Evolutionary conservation across 805 yeast genomes (phyloP), one percentile per base, ranked within the genome.

Genomic region (Dipodascus albidus): DNA sequence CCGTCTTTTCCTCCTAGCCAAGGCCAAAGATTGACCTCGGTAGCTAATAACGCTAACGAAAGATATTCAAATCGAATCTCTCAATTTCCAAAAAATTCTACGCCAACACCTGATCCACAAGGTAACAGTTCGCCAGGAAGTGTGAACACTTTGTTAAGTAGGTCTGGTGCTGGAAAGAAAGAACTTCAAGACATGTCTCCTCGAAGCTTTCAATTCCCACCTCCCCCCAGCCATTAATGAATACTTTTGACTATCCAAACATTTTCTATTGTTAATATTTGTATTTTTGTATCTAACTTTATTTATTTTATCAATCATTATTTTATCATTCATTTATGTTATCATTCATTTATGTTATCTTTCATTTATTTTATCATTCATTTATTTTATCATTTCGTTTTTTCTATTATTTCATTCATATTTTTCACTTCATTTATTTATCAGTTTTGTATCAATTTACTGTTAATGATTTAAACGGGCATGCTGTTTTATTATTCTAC

Each of bases 161-260:
- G 44, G n/a, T n/a, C 17, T 17, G n/a, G 44, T 38, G 44, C 20
- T 38, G 44, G 44, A 14, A 38, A 17, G 44, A 38, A 38, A 17
- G 44, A 38, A 14, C 44, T 11, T 17, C 20, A 14, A n/a, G 44
- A 38, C 17, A 38, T 38, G 44, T 38, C 44, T 17, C 44, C 44
- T 38, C 44, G 44, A 38, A 38, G 44, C 44, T 38, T 38, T 38
- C 44, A 38, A 17, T 38, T 38, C n/a, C 44, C 44, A 11, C 44
- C 44, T 17, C 44, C 44, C 6, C 20, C 44, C 6, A 38, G 44
- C 15, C 44, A 38, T 38, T 38, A 38, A 38, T 27, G 11, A 6
- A 27, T 6, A 6, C 11, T 27, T 11, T 27, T 27, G 6, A 6
- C 33, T 27, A 27, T 27, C 33, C 11, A 27, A 6, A 27, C 33